phyloP scores from a whole-genome alignment of 2,329 filamentous ascomycete species.

The Colletotrichum limetticola region DNA sequence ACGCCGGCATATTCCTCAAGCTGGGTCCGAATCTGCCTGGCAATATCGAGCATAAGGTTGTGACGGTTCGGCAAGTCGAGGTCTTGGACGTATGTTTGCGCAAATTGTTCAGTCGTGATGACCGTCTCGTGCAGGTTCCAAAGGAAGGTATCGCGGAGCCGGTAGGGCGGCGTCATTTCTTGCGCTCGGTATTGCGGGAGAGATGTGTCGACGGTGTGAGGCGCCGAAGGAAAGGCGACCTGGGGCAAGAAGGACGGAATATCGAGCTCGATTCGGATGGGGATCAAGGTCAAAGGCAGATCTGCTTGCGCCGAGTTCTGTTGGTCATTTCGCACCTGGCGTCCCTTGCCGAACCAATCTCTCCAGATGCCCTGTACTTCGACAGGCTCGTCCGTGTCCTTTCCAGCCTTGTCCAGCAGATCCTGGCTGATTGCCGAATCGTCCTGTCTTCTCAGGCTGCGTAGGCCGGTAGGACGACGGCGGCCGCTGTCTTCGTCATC shows the following conservation, averaged over 20 bases:
- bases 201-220: slow-evolving; percentile 71
- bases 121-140: slow-evolving; percentile 98
- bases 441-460: slow-evolving; percentile 81
- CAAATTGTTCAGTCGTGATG: slow-evolving; percentile 95
- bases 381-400: slow-evolving; percentile 82
- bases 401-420: slow-evolving; percentile 80
- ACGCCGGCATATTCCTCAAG: slow-evolving; percentile 96
- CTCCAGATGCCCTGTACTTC: slow-evolving; percentile 91
- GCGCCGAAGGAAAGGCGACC: slow-evolving; percentile 70
- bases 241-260: slow-evolving; percentile 80
- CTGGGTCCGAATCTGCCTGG: slow-evolving; percentile 93
- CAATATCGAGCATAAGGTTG: slow-evolving; percentile 80
- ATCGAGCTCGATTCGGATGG: slow-evolving; percentile 96
- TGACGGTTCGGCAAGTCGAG: slow-evolving; percentile 86
- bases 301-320: slow-evolving; percentile 74
- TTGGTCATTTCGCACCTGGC: slow-evolving; percentile 64
- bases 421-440: slow-evolving; percentile 68
- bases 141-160: slow-evolving; percentile 93
- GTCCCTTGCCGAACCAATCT: slow-evolving; percentile 90
- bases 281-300: slow-evolving; percentile 89
- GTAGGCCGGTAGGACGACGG: slow-evolving; percentile 83
- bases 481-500: slow-evolving; percentile 80
- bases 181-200: slow-evolving; percentile 82
- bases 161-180: slow-evolving; percentile 84
- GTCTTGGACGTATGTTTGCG: slow-evolving; percentile 89